Evolutionary conservation across 1,284 basidiomycete species (phyloP).

Genomic region (Cryptococcus sp.): DNA sequence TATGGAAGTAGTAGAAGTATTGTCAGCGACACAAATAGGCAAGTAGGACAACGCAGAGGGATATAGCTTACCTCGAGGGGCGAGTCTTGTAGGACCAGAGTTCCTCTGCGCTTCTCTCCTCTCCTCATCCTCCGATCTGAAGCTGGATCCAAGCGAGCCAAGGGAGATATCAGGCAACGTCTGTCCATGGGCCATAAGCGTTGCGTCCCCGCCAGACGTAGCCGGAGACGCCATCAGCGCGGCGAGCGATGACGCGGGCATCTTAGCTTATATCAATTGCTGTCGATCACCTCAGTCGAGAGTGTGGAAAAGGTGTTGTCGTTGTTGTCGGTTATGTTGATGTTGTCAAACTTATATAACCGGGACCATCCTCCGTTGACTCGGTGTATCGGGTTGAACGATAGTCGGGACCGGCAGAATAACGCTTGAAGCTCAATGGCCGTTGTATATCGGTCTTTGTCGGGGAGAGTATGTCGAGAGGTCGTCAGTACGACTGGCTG

Average conservation of each 20-base stretch:
- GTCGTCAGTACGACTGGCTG: too few relatives aligned
- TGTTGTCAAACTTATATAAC: too few relatives aligned
- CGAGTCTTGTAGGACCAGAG: background rate
- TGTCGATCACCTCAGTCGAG: background rate
- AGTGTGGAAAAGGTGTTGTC: too few relatives aligned
- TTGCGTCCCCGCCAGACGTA: conserved; percentile 37
- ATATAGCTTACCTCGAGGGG: conserved; percentile 1
- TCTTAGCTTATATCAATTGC: conserved; percentile 7
- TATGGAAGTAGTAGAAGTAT: background rate
- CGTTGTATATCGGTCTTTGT: too few relatives aligned
- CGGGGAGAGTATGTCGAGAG: too few relatives aligned
- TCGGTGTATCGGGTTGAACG: too few relatives aligned
- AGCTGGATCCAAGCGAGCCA: conserved; percentile 49
- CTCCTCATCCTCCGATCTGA: conserved; percentile 47
- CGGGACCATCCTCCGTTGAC: too few relatives aligned
- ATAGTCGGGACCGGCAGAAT: too few relatives aligned
- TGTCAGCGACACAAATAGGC: background rate
- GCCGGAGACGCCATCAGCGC: conserved; percentile 44
- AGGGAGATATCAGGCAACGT: conserved; percentile 52
- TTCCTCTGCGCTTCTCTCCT: conserved; percentile 9
- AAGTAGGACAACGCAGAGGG: too few relatives aligned
- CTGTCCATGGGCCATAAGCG: conserved; percentile 30
- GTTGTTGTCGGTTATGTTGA: too few relatives aligned
- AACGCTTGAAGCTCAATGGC: too few relatives aligned
- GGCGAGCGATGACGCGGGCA: conserved; percentile 39